Evolutionary conservation across 345 rosid species (phyloP).

Genomic region (Anastatica hierochuntica): DNA sequence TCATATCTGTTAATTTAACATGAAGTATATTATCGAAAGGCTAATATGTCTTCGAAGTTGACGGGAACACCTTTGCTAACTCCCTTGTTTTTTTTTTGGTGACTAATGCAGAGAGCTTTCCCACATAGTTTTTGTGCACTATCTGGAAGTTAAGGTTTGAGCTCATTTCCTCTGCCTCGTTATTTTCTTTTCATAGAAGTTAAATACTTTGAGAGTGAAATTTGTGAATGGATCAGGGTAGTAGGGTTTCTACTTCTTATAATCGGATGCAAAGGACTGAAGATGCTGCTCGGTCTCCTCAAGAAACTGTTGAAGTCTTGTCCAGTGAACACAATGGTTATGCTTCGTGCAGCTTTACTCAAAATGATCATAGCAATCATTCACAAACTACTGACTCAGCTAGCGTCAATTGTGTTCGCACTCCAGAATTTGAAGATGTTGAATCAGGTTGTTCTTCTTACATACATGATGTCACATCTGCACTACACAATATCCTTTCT

Average conservation of each 20-base stretch:
- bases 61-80: background rate
- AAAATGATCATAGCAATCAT: conserved; percentile 32
- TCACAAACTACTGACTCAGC: conserved; percentile 55
- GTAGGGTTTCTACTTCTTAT: conserved; percentile 43
- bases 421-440: conserved; percentile 72
- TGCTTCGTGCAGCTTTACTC: conserved; percentile 40
- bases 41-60: background rate
- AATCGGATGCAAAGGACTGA: conserved; percentile 42
- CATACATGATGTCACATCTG: background rate
- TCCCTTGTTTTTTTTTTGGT: conserved; percentile 15
- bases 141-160: conserved; percentile 75
- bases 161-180: background rate
- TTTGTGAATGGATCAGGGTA: conserved; percentile 36
- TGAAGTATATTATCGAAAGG: background rate
- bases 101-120: conserved; percentile 58
- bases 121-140: conserved; percentile 87
- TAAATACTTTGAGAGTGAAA: background rate
- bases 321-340: conserved; percentile 47
- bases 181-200: background rate
- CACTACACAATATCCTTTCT: conserved; percentile 4
- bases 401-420: conserved; percentile 50
- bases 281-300: conserved; percentile 34
- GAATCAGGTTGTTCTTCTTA: conserved; percentile 70
- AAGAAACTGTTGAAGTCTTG: conserved; percentile 35
- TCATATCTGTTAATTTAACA: background rate